Percentiles rank a stretch among this genome's conserved stretches.
Conservation (phyloP, 768 basidiomycete species). For the Crassisporium funariophilum region DNA sequence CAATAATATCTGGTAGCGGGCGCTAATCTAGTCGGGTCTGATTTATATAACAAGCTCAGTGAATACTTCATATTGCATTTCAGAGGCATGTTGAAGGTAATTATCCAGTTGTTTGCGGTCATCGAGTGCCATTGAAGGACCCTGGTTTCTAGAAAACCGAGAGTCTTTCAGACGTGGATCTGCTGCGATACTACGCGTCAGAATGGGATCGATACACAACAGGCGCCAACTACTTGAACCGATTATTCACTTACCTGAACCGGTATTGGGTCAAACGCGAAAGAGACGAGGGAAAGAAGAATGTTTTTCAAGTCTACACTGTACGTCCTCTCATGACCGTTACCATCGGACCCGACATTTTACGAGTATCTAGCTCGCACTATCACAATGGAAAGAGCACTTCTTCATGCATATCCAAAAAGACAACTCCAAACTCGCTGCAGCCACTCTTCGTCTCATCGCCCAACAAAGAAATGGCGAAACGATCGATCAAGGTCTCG, state of each 20-base stretch:
- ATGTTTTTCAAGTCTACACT: conserved; percentile 94
- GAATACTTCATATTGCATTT: conserved; percentile 89
- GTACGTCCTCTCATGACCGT: conserved; percentile 45
- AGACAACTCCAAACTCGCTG: conserved; percentile 79
- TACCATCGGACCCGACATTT: conserved; percentile 6
- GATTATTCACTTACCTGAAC: conserved; percentile 96
- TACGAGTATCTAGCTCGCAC: conserved; percentile 72
- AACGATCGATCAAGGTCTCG: conserved; percentile 90
- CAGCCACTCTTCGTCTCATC: conserved; percentile 86
- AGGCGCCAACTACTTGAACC: conserved; percentile 95
- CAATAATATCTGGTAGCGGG: conserved; percentile 57
- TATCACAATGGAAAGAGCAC: conserved; percentile 93
- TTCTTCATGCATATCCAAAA: conserved; percentile 87
- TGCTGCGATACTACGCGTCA: conserved; percentile 87
- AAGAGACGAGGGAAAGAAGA: conserved; percentile 95
- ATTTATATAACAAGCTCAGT: conserved; percentile 93
- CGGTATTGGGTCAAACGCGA: conserved; percentile 99
- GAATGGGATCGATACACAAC: conserved; percentile 98
- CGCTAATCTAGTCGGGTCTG: conserved; percentile 96
- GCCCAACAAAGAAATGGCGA: conserved; percentile 95
- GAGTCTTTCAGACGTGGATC: conserved; percentile 81
- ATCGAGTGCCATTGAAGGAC: conserved; percentile 15
- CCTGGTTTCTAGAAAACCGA: conserved; percentile 66
- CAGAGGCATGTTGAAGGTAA: conserved; percentile 58
- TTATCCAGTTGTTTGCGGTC: conserved; percentile 18